Conservation (phyloP, 805 yeast genomes). For the Saccharomycopsis selenospora region DNA sequence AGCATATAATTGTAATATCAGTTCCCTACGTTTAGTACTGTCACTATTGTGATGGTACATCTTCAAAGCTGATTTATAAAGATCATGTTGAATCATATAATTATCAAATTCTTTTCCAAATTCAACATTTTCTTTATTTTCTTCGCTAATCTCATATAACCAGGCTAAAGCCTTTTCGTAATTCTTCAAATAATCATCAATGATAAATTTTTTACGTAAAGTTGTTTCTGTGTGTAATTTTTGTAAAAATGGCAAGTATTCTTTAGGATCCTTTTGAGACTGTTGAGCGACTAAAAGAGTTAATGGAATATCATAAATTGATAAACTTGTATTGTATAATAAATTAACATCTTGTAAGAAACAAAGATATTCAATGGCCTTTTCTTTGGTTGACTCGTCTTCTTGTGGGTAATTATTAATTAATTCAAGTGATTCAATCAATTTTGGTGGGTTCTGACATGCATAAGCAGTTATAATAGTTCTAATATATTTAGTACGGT, state of each 20-base stretch:
- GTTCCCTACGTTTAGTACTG: slow-evolving; percentile 36
- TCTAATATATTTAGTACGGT: slow-evolving; percentile 57
- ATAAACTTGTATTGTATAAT: slow-evolving; percentile 71
- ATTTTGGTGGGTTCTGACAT: slow-evolving; percentile 81
- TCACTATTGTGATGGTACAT: slow-evolving; percentile 50
- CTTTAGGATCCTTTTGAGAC: slow-evolving; percentile 96
- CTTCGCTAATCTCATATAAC: slow-evolving; percentile 42
- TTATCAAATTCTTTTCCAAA: slow-evolving; percentile 53
- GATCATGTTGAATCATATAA: slow-evolving; percentile 60
- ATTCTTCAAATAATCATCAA: slow-evolving; percentile 71
- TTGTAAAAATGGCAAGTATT: slow-evolving; percentile 87
- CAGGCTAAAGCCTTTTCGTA: slow-evolving; percentile 62
- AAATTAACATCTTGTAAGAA: slow-evolving; percentile 85
- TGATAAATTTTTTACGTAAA: slow-evolving; percentile 60
- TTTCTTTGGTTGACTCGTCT: slow-evolving; percentile 44
- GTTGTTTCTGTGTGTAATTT: slow-evolving; percentile 61
- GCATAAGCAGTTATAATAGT: slow-evolving; percentile 87
- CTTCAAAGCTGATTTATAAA: slow-evolving; percentile 62
- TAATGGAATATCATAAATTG: slow-evolving; percentile 73
- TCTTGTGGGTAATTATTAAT: slow-evolving; percentile 46
- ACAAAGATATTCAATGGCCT: slow-evolving; percentile 74
- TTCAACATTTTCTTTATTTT: slow-evolving; percentile 28
- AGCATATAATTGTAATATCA: slow-evolving; percentile 59
- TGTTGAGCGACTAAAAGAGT: slow-evolving; percentile 87
- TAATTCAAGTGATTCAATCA: slow-evolving; percentile 62